These are phyloP conservation scores for Boletus sp. DNA, from an alignment of 768 basidiomycete genomes.

Conservation along the genomic window DNA sequence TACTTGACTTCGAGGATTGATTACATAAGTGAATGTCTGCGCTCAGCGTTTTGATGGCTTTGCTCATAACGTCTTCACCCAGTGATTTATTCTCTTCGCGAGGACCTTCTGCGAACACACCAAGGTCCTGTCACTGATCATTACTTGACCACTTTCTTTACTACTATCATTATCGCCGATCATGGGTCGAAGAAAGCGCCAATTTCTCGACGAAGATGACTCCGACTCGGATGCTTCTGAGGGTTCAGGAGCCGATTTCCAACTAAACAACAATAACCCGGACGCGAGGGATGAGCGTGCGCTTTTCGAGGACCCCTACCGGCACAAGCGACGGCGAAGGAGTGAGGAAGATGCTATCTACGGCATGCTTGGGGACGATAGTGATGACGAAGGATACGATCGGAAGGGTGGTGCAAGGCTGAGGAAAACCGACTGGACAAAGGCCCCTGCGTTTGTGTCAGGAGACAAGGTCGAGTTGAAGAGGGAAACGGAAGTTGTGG, in stretches of 20 bases:
- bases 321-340: conserved; percentile 61
- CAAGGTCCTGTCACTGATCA: background rate
- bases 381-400: conserved; percentile 53
- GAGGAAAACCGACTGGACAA: conserved; percentile 65
- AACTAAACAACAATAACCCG: conserved; percentile 48
- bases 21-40: conserved; percentile 14
- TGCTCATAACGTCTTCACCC: no score
- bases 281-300: conserved; percentile 70
- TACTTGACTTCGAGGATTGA: background rate
- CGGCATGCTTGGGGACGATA: conserved; percentile 71
- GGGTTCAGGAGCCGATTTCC: conserved; percentile 51
- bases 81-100: background rate
- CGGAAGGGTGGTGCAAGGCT: conserved; percentile 24
- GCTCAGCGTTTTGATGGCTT: background rate
- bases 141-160: background rate
- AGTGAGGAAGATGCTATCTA: conserved; percentile 71
- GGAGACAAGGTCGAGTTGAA: conserved; percentile 42
- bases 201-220: conserved; percentile 68
- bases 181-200: conserved; percentile 78
- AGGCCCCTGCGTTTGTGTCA: conserved; percentile 72
- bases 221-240: conserved; percentile 72
- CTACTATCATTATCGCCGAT: background rate
- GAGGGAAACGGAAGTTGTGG: conserved; percentile 41
- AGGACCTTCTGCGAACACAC: background rate
- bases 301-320: conserved; percentile 75